Base-by-base conservation (phyloP, 2,329 filamentous ascomycete species). In the Fusarium torreyae region DNA sequence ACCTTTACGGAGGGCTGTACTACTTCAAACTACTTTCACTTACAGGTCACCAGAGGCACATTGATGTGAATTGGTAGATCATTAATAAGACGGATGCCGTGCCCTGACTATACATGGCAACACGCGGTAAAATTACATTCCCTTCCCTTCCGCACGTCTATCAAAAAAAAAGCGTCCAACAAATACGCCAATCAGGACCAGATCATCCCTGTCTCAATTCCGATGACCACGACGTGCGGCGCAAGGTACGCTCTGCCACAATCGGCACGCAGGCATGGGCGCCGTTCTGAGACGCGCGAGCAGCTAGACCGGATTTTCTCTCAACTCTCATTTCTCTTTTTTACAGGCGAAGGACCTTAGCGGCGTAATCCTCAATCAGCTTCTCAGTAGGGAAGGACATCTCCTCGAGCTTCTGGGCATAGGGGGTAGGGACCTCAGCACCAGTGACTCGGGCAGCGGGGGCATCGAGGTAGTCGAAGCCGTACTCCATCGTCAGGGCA, bases 401-500 rank as follows among this genome's bases (percentile, higher is more conserved):
- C 83, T 96, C 90, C 88, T 99, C 96, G 61, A 99, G 88, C 80
- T 93, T 93, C 82, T 91, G 87, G 62, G 96, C 95, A 80, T 99
- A 98, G 38, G 96, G 96, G 9, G 96, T 99, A 50, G 96, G 96
- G 14, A 99, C 96, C 81, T 99, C 96, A 71, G 96, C 95, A 80
- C 96, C 96, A 63, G 96, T 98, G 77, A 99, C 90, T 81, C 96
- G 91, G 82, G 95, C 92, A 66, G 94, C 96, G 48, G 96, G 96
- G 58, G 94, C 94, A 77, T 98, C 91, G 71, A 99, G 91, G 86
- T 97, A 98, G 85, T 99, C 96, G 79, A 98, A 99, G 69, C 89
- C 94, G 82, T 98, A 99, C 85, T 99, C 96, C 92, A 97, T 97
- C 69, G 94, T 91, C 65, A 98, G 86, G 63, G 96, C 96, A 69